Base-by-base conservation (phyloP, 1,139 yeast species). In the Geotrichum carabidarum region DNA sequence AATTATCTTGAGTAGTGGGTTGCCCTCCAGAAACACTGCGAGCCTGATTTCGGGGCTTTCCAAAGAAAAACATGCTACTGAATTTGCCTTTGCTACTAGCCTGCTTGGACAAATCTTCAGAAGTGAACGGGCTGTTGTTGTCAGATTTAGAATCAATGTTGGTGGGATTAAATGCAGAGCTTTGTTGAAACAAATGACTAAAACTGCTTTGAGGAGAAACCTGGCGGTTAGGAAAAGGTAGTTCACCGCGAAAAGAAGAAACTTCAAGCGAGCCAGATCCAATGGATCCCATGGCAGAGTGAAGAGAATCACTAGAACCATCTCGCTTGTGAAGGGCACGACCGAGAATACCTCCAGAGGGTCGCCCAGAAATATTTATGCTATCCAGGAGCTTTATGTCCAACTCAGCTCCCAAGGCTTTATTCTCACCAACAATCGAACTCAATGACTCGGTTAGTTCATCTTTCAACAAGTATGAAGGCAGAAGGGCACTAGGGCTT, bases 341-440 rank as follows among this genome's bases (percentile, higher is more conserved):
- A 2, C 63, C 62, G 6, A 65, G 55, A 46, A 64, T 56, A 1
- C 59, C 46, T 4, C 59, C 64, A 2, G 67, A 62, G 8, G 65
- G 62, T 27, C 67, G 55, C 27, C 32, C 43, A 6, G 49, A 7
- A 12, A 43, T 17, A 11, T 44, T 27, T 12, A 57, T 55, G 31
- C 54, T 50, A 8, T 65, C 61, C 50, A 62, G 56, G 2, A 66
- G 67, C 1, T 68, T 61, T 8, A 69, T 69, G 35, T 47, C 52
- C 17, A 37, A 18, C 9, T 46, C 53, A 12, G 40, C 37, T 9
- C 31, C 22, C 22, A 9, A 30, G 5, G 27, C n/a, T 9, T 18
- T 38, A n/a, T 32, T 44, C 5, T 30, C 38, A 27, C 41, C 46
- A n/a, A 36, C 17, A n/a, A 32, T 30, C 11, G 40, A 30, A 12